Evolutionary conservation across 108 stramenopile species (phyloP), one percentile per base, ranked within the genome.

Genomic region (Fistulifera pelliculosa): DNA sequence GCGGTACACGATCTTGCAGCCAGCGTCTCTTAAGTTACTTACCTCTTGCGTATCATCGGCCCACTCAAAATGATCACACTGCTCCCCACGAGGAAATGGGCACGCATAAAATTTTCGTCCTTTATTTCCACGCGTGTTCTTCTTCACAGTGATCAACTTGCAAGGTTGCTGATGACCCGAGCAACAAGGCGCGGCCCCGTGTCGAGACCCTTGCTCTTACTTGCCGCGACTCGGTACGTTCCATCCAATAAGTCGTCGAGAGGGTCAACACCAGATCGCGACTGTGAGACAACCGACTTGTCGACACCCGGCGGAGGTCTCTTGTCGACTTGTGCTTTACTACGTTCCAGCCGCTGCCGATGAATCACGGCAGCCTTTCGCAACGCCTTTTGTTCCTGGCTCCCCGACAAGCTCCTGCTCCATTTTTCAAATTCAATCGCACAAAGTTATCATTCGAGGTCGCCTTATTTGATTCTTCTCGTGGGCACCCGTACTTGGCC

Each of bases 21-120:
- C 47, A 27, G 43, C 15, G 25, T 40, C 62, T 60, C 60, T 60
- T 6, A 35, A 35, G 31, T 35, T 8, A 35, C 31, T 35, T 8
- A 35, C 70, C 48, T 80, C 76, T 17, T 74, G 23, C 0, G 88
- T 87, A 60, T 94, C 93, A 43, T 91, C 89, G 8, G 74, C 79
- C 93, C 93, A 94, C 64, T 85, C 59, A 73, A 94, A 94, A 59
- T 75, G 78, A 48, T 94, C 76, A 59, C 93, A 94, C 49, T 90
- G 80, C 40, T 94, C 89, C 15, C 87, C 93, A 27, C 68, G 66
- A 0, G 89, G 87, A 76, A 90, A 67, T 13, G 80, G 69, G 57
- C 93, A 94, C 5, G 68, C 82, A 70, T 76, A 91, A 59, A 94
- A 94, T 49, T 83, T 80, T 16, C 88, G 62, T 22, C 93, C 93